A percentile compares a stretch with the other conserved stretches of the same genome.
phyloP scores from a whole-genome alignment of 2,329 filamentous ascomycete genomes.

The Colletotrichum sp. region DNA sequence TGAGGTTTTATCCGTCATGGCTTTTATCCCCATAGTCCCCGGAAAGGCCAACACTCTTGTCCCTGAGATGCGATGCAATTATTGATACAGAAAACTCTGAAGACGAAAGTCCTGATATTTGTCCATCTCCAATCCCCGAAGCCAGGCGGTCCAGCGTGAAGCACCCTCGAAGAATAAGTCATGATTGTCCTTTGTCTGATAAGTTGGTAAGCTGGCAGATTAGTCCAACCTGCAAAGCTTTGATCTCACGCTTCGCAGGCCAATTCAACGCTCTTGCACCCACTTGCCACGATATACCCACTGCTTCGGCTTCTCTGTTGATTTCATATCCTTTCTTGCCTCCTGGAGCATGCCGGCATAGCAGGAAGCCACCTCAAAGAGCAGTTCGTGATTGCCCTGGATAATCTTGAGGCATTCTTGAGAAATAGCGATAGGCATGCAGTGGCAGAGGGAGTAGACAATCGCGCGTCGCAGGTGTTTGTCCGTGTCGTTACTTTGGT shows the following conservation, averaged over 20 bases:
- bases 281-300: too few relatives aligned
- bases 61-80: background rate
- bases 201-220: too few relatives aligned
- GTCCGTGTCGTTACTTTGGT: background rate
- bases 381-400: background rate
- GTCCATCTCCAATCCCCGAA: background rate
- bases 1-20: background rate
- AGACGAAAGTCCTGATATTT: background rate
- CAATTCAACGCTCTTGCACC: too few relatives aligned
- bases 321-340: too few relatives aligned
- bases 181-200: too few relatives aligned
- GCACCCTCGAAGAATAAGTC: too few relatives aligned
- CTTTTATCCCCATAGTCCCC: background rate
- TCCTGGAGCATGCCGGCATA: too few relatives aligned
- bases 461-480: background rate
- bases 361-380: background rate
- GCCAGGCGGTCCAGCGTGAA: background rate
- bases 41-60: background rate
- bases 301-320: too few relatives aligned
- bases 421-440: background rate
- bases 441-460: background rate
- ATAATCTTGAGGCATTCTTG: background rate
- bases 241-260: too few relatives aligned
- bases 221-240: too few relatives aligned
- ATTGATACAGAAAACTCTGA: background rate